Conservation (phyloP, 768 basidiomycete species). For the Lentinula lateritia region DNA sequence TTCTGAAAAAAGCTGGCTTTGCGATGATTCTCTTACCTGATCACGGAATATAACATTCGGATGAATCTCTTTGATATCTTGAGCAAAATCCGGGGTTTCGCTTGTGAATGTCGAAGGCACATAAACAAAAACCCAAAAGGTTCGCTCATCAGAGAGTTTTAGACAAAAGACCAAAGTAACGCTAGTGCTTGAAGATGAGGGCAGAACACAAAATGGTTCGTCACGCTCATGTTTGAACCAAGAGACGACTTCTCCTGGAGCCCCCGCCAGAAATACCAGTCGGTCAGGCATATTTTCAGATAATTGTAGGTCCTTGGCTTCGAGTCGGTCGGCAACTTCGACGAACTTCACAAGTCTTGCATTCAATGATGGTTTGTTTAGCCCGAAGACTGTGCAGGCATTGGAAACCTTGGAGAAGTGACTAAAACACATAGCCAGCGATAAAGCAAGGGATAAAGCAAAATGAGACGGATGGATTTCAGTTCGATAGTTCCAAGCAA, state of each 20-base stretch:
- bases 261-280: neutral
- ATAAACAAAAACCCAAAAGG: too few relatives aligned
- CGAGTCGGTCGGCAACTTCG: neutral
- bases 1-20: neutral
- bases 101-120: too few relatives aligned
- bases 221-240: neutral
- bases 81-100: too few relatives aligned
- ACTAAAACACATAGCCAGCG: neutral
- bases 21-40: neutral
- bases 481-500: neutral
- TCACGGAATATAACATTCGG: neutral
- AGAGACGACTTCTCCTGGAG: neutral
- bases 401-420: neutral
- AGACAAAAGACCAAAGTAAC: neutral
- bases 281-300: neutral
- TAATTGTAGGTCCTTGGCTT: neutral
- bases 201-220: neutral
- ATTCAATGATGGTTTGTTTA: too few relatives aligned
- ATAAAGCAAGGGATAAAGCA: neutral
- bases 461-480: neutral
- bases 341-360: neutral
- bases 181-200: neutral
- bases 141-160: neutral
- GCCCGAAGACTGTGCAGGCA: too few relatives aligned
- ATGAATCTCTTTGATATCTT: too few relatives aligned